Evolutionary conservation across 2,329 filamentous ascomycete genomes (phyloP), one percentile per base, ranked within the genome.

Genomic region (Chrysosphaeria jannelii): DNA sequence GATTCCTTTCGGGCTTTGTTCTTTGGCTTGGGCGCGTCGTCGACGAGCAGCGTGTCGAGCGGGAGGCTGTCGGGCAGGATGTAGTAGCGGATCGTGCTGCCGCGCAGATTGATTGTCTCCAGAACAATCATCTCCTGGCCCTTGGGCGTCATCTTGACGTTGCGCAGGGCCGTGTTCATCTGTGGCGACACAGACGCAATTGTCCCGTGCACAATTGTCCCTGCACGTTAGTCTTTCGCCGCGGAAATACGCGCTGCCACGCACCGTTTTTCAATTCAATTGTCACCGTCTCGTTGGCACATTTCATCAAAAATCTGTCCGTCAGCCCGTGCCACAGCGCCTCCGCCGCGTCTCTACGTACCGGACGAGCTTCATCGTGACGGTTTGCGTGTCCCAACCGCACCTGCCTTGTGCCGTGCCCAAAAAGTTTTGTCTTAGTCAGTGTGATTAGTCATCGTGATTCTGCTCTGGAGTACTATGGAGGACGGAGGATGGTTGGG

Each of bases 1-100:
- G 56, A 57, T 50, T 93, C 85, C 57, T 97, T 97, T 41, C 81
- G 64, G 13, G 85, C 81, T 65, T 97, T 97, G 53, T 97, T 97
- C 70, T 93, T 93, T 30, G 85, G 81, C 56, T 97, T 97, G 24
- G 81, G 78, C 38, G 76, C 66, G 48, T 97, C 85, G 44, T 97
- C 85, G 35, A 97, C 78, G 30, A 97, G 59, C 25, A 97, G 59
- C 19, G 81, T 91, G 46, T 97, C 85, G 33, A 97, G 60, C 19
- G 81, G 81, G 38, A 97, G 58, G 31, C 74, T 85, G 50, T 97
- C 85, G 27, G 85, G 85, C 8, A 97, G 68, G 43, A 97, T 90
- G 44, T 72, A 81, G 50, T 91, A 91, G 46, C 85, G 67, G 44
- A 97, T 88, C 11, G 79, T 91, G 30, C 74, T 88, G 37, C 85